phyloP scores from a whole-genome alignment of 225 moss, liverwort and hornwort species.

The Polytrichum commune region DNA sequence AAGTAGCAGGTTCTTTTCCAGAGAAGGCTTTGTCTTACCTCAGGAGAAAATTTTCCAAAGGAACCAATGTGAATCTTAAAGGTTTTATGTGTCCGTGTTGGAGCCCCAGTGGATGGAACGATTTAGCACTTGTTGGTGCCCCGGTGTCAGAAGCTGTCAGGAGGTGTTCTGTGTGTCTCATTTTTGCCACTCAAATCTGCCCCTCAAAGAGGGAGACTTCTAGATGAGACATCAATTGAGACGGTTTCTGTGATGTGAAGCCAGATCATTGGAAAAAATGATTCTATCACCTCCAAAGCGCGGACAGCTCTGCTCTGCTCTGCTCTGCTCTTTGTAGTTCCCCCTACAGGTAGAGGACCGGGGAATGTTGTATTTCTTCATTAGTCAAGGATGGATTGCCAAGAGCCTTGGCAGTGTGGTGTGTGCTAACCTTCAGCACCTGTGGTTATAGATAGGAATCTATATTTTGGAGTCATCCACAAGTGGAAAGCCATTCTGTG shows the following conservation, averaged over 20 bases:
- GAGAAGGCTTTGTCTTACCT: not conserved
- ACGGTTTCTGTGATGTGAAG: not conserved
- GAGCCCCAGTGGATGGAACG: not conserved
- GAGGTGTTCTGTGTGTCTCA: not conserved
- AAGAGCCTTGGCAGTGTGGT: not conserved
- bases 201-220: constrained; percentile 5
- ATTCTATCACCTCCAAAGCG: not conserved
- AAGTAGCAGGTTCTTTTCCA: constrained; percentile 1
- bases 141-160: not conserved
- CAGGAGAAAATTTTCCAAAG: not conserved
- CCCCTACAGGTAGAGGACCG: constrained; percentile 2
- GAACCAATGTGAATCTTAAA: not conserved
- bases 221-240: not conserved
- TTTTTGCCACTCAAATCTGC: not conserved
- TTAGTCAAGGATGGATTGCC: constrained; percentile 1
- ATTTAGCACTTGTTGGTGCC: not conserved
- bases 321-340: not conserved
- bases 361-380: constrained; percentile 10
- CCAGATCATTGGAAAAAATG: not conserved
- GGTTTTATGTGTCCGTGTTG: not conserved
- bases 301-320: too few relatives aligned
- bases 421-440: constrained; percentile 2
- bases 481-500: not conserved
- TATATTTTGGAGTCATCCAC: constrained; percentile 3
- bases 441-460: constrained; percentile 2